Percentiles rank a stretch among this genome's conserved stretches.
Conservation (phyloP, 345 rosid species). For the Sonneratia alba region DNA sequence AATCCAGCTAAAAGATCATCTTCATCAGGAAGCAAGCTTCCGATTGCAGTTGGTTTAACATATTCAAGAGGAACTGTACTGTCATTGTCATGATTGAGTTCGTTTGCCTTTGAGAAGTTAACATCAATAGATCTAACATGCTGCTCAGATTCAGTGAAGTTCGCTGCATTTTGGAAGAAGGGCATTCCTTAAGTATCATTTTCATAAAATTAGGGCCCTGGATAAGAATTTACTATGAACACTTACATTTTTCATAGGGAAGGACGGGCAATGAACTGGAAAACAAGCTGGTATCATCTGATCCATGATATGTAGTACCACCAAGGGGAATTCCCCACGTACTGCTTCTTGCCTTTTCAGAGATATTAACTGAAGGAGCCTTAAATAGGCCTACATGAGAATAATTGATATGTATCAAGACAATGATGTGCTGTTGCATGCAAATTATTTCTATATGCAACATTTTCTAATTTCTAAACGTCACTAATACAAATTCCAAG, state of each 20-base stretch:
- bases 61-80: slow-evolving; percentile 42
- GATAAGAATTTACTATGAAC: background rate
- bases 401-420: background rate
- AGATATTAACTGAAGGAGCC: slow-evolving; percentile 20
- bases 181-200: slow-evolving; percentile 3
- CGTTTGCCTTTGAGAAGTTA: slow-evolving; percentile 34
- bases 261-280: slow-evolving; percentile 80
- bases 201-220: background rate
- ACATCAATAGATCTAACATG: slow-evolving; percentile 35
- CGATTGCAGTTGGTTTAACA: slow-evolving; percentile 39
- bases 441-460: background rate
- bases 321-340: slow-evolving; percentile 45
- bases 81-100: slow-evolving; percentile 37
- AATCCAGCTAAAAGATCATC: slow-evolving; percentile 79
- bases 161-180: slow-evolving; percentile 38
- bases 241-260: slow-evolving; percentile 62
- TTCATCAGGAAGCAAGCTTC: slow-evolving; percentile 65
- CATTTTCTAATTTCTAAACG: background rate
- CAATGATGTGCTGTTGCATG: background rate
- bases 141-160: slow-evolving; percentile 42
- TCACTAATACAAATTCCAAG: background rate
- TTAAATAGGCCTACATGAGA: slow-evolving; percentile 25
- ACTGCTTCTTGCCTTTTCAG: slow-evolving; percentile 27
- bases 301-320: slow-evolving; percentile 22
- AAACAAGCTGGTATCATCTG: slow-evolving; percentile 68